These are phyloP conservation scores for Phyllostachys edulis DNA, from an alignment of 176 grass and related monocot genomes.

Conservation along the genomic window DNA sequence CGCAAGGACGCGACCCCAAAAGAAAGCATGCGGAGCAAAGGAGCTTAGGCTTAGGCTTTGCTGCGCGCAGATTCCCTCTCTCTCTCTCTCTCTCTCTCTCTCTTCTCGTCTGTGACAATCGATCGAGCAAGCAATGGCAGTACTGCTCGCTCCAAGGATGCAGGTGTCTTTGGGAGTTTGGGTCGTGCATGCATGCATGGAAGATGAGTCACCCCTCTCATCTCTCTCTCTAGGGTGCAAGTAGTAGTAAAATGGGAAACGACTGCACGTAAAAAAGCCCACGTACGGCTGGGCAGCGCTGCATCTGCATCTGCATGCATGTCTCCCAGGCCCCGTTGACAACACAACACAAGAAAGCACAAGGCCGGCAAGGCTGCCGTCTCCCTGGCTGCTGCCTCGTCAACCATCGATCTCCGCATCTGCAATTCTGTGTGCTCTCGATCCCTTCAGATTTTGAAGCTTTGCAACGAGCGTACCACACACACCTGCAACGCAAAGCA, in stretches of 20 bases:
- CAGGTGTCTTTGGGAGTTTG: background rate
- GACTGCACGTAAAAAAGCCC: background rate
- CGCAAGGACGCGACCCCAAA: background rate
- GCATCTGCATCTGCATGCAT: background rate
- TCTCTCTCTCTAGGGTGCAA: background rate
- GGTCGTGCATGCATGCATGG: slow-evolving; percentile 12
- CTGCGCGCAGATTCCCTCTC: background rate
- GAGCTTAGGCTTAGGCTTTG: background rate
- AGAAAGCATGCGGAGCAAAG: background rate
- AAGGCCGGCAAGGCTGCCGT: background rate
- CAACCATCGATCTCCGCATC: background rate
- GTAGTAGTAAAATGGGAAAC: background rate
- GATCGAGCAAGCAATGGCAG: background rate
- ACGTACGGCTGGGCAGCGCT: background rate
- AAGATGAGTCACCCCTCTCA: background rate
- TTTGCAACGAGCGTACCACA: background rate
- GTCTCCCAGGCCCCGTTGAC: slow-evolving; percentile 43
- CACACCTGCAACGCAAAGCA: background rate
- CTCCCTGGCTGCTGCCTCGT: background rate
- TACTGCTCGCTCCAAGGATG: background rate
- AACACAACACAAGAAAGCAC: background rate
- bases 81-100: background rate
- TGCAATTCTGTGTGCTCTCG: background rate
- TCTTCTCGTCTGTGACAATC: background rate
- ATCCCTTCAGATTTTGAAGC: background rate